A percentile compares a stretch with the other conserved stretches of the same genome.
phyloP scores from a whole-genome alignment of 148 eudicot species.

The Vaccinium corymbosum region DNA sequence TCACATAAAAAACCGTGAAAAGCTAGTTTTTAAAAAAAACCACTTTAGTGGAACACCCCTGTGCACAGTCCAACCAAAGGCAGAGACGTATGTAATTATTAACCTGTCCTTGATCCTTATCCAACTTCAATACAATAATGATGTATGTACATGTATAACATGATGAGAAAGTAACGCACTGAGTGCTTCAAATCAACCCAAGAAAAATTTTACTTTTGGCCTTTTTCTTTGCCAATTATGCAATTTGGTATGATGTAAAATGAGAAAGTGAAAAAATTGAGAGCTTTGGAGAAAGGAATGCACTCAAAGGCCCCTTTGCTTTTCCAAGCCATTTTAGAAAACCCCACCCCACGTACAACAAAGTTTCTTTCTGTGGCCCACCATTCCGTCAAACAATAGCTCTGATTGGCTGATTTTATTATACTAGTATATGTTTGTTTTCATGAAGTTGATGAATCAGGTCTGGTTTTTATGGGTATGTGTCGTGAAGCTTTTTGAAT shows the following conservation, averaged over 20 bases:
- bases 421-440: too few species aligned
- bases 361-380: neutral
- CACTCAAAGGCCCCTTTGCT: neutral
- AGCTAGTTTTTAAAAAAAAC: too few species aligned
- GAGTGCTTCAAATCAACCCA: neutral
- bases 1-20: too few species aligned
- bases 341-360: neutral
- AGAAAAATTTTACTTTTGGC: neutral
- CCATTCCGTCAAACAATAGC: neutral
- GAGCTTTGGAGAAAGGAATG: neutral
- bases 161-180: neutral
- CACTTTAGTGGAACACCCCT: neutral
- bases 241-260: neutral
- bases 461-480: neutral
- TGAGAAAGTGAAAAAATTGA: neutral
- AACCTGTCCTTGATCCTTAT: neutral
- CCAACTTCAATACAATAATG: neutral
- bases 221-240: neutral
- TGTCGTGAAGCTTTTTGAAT: neutral
- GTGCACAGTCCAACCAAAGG: neutral
- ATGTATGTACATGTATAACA: neutral
- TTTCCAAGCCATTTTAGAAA: neutral
- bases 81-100: neutral
- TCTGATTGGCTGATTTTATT: neutral
- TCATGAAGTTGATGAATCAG: neutral